A percentile compares a stretch with the other conserved stretches of the same genome.
Conservation (phyloP, 768 basidiomycete genomes). For the Rhizopogon vesiculosus region DNA sequence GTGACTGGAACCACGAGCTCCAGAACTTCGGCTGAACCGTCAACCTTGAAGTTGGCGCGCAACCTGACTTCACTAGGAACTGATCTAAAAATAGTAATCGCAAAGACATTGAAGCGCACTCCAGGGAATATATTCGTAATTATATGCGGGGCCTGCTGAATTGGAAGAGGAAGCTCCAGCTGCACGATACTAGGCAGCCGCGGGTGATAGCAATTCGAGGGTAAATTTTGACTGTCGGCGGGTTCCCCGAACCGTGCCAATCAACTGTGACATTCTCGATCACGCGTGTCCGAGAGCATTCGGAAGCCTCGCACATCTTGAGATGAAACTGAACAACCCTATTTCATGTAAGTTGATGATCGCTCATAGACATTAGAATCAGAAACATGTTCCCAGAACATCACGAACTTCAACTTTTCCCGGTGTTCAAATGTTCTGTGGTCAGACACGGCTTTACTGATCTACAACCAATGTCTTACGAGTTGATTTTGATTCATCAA, state of each 20-base stretch:
- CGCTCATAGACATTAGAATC: too few relatives aligned
- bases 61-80: constrained; percentile 25
- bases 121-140: constrained; percentile 29
- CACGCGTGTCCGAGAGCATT: constrained; percentile 42
- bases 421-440: too few relatives aligned
- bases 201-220: constrained; percentile 10
- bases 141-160: constrained; percentile 28
- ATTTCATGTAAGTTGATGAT: too few relatives aligned
- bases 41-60: constrained; percentile 18
- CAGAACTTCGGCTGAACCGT: constrained; percentile 12
- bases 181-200: constrained; percentile 11
- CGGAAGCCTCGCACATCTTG: constrained; percentile 45
- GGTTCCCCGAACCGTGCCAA: constrained; percentile 32
- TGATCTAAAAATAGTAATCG: constrained; percentile 18
- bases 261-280: constrained; percentile 44
- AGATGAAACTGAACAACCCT: too few relatives aligned
- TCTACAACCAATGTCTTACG: too few relatives aligned
- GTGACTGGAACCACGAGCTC: constrained; percentile 17
- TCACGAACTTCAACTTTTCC: too few relatives aligned
- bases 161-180: constrained; percentile 30
- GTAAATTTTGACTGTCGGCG: neutral
- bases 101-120: constrained; percentile 30
- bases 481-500: too few relatives aligned
- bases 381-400: too few relatives aligned
- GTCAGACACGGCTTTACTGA: too few relatives aligned